Evolutionary conservation across 805 yeast genomes (phyloP), one percentile per base, ranked within the genome.

Genomic region (Wickerhamomyces bisporus): DNA sequence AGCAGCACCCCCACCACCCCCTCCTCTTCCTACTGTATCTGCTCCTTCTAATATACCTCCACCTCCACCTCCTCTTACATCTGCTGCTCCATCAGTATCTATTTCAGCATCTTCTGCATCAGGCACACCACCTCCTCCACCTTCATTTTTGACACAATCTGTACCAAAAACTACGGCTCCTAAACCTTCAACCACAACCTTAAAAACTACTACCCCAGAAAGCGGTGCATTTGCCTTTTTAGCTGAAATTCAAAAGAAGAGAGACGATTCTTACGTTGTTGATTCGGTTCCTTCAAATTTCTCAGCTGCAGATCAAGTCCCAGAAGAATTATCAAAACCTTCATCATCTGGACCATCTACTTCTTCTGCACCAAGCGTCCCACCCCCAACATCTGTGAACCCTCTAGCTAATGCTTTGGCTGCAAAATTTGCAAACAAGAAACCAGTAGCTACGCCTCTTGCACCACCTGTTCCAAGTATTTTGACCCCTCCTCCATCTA

Each of bases 171-270:
- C 47, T 24, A 26, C 55, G 3, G 40, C 49, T 5, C 45, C 57
- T 3, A 43, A 52, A 6, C 39, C 58, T 5, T 42, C 58, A 15
- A 45, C 62, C 11, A 40, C 60, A 10, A 39, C 53, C 3, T 36
- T 49, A 11, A 31, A 10, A 49, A 53, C n/a, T n/a, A n/a, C n/a
- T n/a, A n/a, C n/a, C n/a, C n/a, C n/a, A n/a, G n/a, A n/a, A 12
- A 61, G 59, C 23, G 76, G 75, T 1, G 70, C 65, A 0, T 53
- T 77, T 18, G 83, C 85, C 6, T 77, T 78, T 48, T 62, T 77
- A 34, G 77, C 77, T 1, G 75, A 77, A 41, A 77, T 78, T 34
- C 75, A 76, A 43, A 67, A 71, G 28, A 74, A 71, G 52, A 64
- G 82, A 54, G 66, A 71, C 44, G 78, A 77, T 16, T 42, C 69